Evolutionary conservation across 2,329 filamentous ascomycete species (phyloP).

Genomic region (Colletotrichum gigasporum): DNA sequence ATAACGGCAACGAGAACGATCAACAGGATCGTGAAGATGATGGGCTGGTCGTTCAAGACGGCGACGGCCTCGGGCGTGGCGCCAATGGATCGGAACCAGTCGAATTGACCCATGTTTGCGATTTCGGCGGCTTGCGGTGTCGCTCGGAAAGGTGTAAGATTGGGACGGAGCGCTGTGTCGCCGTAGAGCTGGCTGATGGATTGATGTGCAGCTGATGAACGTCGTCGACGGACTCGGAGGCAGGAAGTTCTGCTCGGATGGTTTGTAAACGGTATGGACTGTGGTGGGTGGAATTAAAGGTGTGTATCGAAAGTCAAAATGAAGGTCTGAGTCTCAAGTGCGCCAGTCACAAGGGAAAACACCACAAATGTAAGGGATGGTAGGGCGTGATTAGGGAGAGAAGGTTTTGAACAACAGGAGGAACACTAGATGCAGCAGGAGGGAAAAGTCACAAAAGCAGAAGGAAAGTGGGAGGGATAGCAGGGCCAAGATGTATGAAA

Average conservation of each 20-base stretch:
- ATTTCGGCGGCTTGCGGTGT: not conserved
- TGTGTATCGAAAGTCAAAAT: slow-evolving; percentile 21
- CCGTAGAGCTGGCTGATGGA: not conserved
- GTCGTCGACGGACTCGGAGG: not conserved
- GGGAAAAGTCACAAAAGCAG: slow-evolving; percentile 24
- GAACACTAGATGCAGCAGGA: slow-evolving; percentile 24
- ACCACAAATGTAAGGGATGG: slow-evolving; percentile 31
- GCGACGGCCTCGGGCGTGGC: slow-evolving; percentile 67
- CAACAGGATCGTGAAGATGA: slow-evolving; percentile 66
- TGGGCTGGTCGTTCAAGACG: slow-evolving; percentile 68
- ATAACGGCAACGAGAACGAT: slow-evolving; percentile 61
- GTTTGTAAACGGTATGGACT: slow-evolving; percentile 13
- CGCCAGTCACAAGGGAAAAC: slow-evolving; percentile 33
- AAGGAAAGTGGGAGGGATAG: slow-evolving; percentile 6
- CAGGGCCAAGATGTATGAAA: slow-evolving; percentile 18
- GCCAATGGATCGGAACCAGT: slow-evolving; percentile 65
- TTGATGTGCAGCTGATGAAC: not conserved
- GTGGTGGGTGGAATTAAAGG: slow-evolving; percentile 19
- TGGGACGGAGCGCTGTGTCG: not conserved
- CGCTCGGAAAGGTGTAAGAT: too few relatives aligned
- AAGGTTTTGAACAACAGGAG: slow-evolving; percentile 22
- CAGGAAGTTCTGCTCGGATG: slow-evolving; percentile 14
- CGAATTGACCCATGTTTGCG: slow-evolving; percentile 60
- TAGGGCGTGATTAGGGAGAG: slow-evolving; percentile 12
- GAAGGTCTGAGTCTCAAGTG: slow-evolving; percentile 32